These are phyloP conservation scores for Chytriomyces sp. DNA, from an alignment of 192 early-diverging fungal species.

Conservation along the genomic window DNA sequence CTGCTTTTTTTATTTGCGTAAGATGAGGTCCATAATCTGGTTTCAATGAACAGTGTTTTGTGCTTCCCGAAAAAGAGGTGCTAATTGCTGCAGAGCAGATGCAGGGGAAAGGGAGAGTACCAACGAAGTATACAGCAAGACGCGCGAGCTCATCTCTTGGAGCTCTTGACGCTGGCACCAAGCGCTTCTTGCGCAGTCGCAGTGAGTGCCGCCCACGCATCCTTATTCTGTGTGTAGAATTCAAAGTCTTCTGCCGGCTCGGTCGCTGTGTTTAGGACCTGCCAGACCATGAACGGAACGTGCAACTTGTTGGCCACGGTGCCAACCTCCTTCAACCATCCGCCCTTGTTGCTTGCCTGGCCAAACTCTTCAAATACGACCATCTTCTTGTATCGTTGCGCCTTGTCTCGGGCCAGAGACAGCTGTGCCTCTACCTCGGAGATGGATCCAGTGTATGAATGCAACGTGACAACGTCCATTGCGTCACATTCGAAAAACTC, in stretches of 20 bases:
- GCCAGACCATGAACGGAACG: constrained; percentile 33
- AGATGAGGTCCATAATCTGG: no score
- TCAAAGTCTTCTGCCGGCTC: constrained; percentile 24
- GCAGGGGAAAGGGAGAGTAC: no score
- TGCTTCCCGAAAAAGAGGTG: no score
- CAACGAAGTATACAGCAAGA: no score
- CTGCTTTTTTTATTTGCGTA: no score
- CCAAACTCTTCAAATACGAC: constrained; percentile 31
- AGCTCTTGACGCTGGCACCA: no score
- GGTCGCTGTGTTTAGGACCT: constrained; percentile 8
- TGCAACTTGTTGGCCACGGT: constrained; percentile 6
- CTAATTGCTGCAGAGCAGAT: no score
- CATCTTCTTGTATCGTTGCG: background rate
- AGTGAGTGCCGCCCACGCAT: constrained; percentile 15
- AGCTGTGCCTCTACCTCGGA: background rate
- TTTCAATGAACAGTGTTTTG: no score
- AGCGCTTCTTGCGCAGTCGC: background rate
- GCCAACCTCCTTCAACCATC: constrained; percentile 12
- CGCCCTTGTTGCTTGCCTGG: background rate
- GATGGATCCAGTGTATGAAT: constrained; percentile 25
- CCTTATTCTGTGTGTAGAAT: constrained; percentile 18
- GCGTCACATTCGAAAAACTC: constrained; percentile 24
- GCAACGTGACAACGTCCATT: constrained; percentile 31
- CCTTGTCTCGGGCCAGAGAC: background rate
- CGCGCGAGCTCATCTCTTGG: no score